Conservation (phyloP, 495 filamentous ascomycete genomes). For the Penicillium crystallinum region DNA sequence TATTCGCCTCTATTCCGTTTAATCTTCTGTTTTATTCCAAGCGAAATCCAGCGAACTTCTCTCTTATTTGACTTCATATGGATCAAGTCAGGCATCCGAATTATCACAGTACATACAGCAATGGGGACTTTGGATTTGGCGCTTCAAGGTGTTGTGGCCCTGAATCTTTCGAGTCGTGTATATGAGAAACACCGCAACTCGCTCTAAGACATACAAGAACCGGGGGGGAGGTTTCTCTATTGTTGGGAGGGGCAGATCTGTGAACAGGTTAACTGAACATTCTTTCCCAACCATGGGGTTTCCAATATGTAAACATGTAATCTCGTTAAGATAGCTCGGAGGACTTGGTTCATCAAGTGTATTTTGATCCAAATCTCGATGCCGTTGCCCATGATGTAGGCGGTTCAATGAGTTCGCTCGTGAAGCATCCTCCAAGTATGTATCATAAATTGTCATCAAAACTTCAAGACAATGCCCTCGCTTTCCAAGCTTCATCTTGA, state of each 20-base stretch:
- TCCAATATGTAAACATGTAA: too few species aligned
- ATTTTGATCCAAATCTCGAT: background rate
- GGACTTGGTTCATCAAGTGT: background rate
- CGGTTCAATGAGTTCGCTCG: background rate
- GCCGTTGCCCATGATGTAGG: background rate
- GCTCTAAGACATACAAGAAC: background rate
- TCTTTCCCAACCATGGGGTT: too few species aligned
- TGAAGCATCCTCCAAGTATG: background rate
- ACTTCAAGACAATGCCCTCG: background rate
- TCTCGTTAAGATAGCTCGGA: background rate
- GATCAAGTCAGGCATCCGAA: background rate
- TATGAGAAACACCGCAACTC: background rate
- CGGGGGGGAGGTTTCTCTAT: too few species aligned
- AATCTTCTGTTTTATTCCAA: background rate
- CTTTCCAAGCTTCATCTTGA: background rate
- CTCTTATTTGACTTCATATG: background rate
- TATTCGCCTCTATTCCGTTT: background rate
- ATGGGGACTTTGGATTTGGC: background rate
- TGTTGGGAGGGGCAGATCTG: too few species aligned
- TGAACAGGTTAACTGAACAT: too few species aligned
- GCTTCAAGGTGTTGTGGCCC: conserved; percentile 2
- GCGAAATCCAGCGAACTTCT: background rate
- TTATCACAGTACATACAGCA: background rate
- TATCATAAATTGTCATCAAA: background rate
- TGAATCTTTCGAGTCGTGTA: background rate